phyloP scores from a whole-genome alignment of 2,329 filamentous ascomycete species.

The Diplocarpon mali region DNA sequence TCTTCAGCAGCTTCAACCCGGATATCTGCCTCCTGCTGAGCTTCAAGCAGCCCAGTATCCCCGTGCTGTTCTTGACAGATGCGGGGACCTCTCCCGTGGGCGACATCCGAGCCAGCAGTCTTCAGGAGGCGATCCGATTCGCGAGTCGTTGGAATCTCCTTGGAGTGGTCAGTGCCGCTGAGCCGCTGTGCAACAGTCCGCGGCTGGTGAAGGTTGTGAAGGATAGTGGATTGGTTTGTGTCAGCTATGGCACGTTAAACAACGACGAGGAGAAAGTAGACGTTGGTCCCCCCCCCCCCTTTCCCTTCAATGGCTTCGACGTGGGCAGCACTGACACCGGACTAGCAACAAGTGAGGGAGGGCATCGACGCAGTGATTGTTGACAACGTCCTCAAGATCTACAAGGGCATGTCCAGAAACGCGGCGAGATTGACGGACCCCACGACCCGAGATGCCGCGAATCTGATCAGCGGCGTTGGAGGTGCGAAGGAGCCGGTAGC shows the following conservation, averaged over 20 bases:
- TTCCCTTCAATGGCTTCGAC: not conserved
- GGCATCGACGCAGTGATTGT: slow-evolving; percentile 98
- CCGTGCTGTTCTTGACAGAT: slow-evolving; percentile 88
- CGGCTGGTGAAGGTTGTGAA: slow-evolving; percentile 86
- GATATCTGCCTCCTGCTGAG: slow-evolving; percentile 89
- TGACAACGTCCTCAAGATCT: slow-evolving; percentile 84
- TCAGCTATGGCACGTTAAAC: slow-evolving; percentile 85
- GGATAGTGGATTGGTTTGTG: slow-evolving; percentile 85
- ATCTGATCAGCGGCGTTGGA: slow-evolving; percentile 2
- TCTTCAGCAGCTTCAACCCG: slow-evolving; percentile 96
- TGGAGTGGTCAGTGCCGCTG: slow-evolving; percentile 80
- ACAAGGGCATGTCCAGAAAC: slow-evolving; percentile 57
- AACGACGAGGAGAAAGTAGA: slow-evolving; percentile 80
- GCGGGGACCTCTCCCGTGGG: slow-evolving; percentile 72
- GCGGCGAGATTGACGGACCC: slow-evolving; percentile 8
- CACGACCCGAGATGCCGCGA: not conserved
- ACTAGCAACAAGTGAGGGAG: slow-evolving; percentile 66
- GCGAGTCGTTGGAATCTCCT: slow-evolving; percentile 90
- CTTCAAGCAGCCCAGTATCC: slow-evolving; percentile 96
- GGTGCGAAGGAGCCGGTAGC: not conserved
- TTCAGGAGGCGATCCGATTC: slow-evolving; percentile 93
- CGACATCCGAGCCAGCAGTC: slow-evolving; percentile 78
- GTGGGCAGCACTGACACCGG: slow-evolving; percentile 4
- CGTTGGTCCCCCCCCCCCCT: slow-evolving; percentile 51
- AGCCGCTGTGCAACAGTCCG: slow-evolving; percentile 81